Base-by-base conservation (phyloP, 257 asterid genomes). In the Salvia hispanica region DNA sequence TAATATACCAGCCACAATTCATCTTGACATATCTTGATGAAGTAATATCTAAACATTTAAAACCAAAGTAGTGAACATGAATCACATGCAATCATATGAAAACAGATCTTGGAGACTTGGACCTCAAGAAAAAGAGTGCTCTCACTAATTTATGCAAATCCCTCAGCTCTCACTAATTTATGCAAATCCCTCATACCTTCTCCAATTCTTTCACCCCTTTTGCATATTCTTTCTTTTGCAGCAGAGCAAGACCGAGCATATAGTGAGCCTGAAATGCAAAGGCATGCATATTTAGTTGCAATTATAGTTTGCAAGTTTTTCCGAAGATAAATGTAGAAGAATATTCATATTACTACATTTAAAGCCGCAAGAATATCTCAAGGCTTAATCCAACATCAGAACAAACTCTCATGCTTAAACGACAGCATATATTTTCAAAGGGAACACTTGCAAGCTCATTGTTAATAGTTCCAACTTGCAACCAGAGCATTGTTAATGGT, bases 181-280 rank as follows among this genome's bases (percentile, higher is more conserved):
- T 16, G 25, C 50, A 47, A 54, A 21, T 13, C 39, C 12, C 13
- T 39, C 81, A 44, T 79, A 86, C 95, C 69, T 73, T 85, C 75
- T 83, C 89, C 77, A 87, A 63, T 82, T 74, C 79, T 77, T 66
- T 87, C 72, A 83, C 83, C 67, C 95, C 95, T 66, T 81, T 83
- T 13, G 78, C 79, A 57, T 72, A 85, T 9, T 80, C 83, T 77
- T 77, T 72, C 77, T 62, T 81, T 70, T 81, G 76, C 37, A 85
- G 84, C 76, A 87, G 70, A 6, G 89, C 95, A 33, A 83, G 95
- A 54, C 95, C 91, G 31, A 87, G 89, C 88, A 85, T 83, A 64
- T 85, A 83, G 74, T 83, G 91, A 3, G 76, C 95, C 92, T 88
- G 85, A 21, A 67, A 76, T n/a, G 39, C 33, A 66, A 66, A 31